Percentiles rank a stretch among this genome's conserved stretches.
phyloP scores from a whole-genome alignment of 2,329 filamentous ascomycete genomes.

The Rhinocladiella mackenziei region DNA sequence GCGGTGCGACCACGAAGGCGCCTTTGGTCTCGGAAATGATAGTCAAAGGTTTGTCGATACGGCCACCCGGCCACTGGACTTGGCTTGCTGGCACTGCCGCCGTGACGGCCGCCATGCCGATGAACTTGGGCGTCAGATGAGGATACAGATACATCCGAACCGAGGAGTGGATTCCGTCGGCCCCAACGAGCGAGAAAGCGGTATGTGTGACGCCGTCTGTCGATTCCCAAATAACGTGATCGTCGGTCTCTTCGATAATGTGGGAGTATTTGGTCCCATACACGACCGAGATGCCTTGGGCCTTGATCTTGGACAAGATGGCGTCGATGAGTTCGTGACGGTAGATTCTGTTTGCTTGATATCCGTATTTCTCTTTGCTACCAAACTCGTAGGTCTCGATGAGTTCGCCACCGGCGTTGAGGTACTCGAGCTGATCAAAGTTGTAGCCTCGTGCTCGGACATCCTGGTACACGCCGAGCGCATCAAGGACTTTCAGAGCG shows the following conservation, averaged over 20 bases:
- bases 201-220: slow-evolving; percentile 44
- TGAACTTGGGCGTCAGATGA: slow-evolving; percentile 48
- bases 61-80: slow-evolving; percentile 8
- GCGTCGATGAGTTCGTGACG: slow-evolving; percentile 50
- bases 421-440: slow-evolving; percentile 51
- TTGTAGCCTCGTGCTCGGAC: slow-evolving; percentile 47
- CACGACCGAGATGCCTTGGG: slow-evolving; percentile 41
- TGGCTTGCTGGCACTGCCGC: slow-evolving; percentile 25
- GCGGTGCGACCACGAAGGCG: slow-evolving; percentile 39
- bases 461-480: slow-evolving; percentile 46
- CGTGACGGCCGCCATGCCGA: slow-evolving; percentile 45
- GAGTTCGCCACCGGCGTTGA: slow-evolving; percentile 36
- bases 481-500: slow-evolving; percentile 52
- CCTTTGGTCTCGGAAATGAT: slow-evolving; percentile 28
- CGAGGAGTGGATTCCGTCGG: slow-evolving; percentile 58
- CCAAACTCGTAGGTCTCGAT: slow-evolving; percentile 31
- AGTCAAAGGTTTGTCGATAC: slow-evolving; percentile 17
- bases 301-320: slow-evolving; percentile 42
- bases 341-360: slow-evolving; percentile 53
- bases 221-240: slow-evolving; percentile 47
- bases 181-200: slow-evolving; percentile 48
- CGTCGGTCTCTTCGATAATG: slow-evolving; percentile 37
- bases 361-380: slow-evolving; percentile 46
- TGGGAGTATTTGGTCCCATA: slow-evolving; percentile 49
- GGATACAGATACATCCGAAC: slow-evolving; percentile 53